phyloP scores from a whole-genome alignment of 2,329 filamentous ascomycete genomes.

The Lojkania enalia region DNA sequence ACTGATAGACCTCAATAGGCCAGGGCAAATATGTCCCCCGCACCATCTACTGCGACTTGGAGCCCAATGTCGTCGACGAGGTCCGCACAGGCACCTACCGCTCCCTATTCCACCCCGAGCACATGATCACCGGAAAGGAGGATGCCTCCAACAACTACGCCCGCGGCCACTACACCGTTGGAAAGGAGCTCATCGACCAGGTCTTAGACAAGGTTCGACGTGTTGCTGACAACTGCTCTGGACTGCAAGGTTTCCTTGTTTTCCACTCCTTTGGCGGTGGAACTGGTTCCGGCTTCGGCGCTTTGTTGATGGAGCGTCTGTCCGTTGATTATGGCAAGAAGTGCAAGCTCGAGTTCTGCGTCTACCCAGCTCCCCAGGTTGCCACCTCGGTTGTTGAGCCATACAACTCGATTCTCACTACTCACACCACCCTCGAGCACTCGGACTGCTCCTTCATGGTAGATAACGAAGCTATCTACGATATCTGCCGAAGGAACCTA shows the following conservation, averaged over 20 bases:
- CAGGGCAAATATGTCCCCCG: constrained; percentile 99
- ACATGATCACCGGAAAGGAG: constrained; percentile 99
- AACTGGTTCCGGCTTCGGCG: constrained; percentile 98
- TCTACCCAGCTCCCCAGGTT: constrained; percentile 97
- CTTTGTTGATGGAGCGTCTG: constrained; percentile 96
- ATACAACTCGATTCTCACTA: constrained; percentile 99
- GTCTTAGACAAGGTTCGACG: constrained; percentile 97
- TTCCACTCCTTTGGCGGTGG: constrained; percentile 99
- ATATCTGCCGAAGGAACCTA: constrained; percentile 97
- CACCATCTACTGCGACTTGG: constrained; percentile 99
- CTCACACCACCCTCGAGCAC: constrained; percentile 98
- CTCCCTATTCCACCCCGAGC: constrained; percentile 96
- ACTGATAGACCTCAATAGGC: constrained; percentile 59
- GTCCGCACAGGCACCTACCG: constrained; percentile 97
- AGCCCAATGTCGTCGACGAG: constrained; percentile 99
- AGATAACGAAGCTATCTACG: constrained; percentile 99
- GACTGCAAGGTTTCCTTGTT: constrained; percentile 98
- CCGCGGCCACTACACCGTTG: constrained; percentile 98
- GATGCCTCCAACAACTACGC: constrained; percentile 99
- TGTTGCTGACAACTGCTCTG: constrained; percentile 93
- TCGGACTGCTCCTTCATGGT: constrained; percentile 99
- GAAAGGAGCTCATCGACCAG: constrained; percentile 98
- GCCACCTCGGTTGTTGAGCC: constrained; percentile 98
- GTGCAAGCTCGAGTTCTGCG: constrained; percentile 99
- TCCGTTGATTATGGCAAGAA: constrained; percentile 99